These are phyloP conservation scores for Tieghemostelium lacteum DNA, from an alignment of 78 protist species.

Conservation along the genomic window DNA sequence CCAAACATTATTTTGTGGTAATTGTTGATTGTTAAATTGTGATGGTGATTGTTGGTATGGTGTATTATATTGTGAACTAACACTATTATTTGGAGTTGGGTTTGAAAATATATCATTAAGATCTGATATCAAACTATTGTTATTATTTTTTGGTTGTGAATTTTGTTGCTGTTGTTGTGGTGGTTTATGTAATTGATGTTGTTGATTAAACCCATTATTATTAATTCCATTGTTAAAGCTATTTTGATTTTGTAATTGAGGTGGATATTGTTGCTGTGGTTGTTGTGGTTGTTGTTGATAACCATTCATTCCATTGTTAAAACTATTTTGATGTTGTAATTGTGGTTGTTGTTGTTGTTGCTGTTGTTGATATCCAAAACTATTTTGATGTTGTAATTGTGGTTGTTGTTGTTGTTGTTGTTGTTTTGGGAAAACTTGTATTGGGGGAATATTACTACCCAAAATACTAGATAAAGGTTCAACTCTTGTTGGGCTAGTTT, in stretches of 20 bases:
- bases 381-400: slow-evolving; percentile 20
- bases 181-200: neutral
- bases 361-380: slow-evolving; percentile 12
- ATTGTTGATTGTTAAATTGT: neutral
- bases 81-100: neutral
- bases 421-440: slow-evolving; percentile 9
- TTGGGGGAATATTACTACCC: slow-evolving; percentile 65
- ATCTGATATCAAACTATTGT: neutral
- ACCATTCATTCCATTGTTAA: slow-evolving; percentile 13
- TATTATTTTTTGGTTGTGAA: neutral
- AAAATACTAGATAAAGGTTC: slow-evolving; percentile 73
- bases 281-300: no score
- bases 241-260: neutral
- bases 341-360: slow-evolving; percentile 35
- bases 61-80: neutral
- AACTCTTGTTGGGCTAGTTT: slow-evolving; percentile 21
- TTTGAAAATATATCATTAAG: slow-evolving; percentile 43
- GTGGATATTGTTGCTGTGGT: no score
- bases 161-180: neutral
- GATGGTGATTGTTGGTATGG: neutral
- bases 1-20: slow-evolving; percentile 1
- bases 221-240: no score
- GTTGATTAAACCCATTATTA: neutral
- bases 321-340: neutral
- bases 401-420: neutral